Base-by-base conservation (phyloP, 148 eudicot species). In the Vaccinium darrowii region DNA sequence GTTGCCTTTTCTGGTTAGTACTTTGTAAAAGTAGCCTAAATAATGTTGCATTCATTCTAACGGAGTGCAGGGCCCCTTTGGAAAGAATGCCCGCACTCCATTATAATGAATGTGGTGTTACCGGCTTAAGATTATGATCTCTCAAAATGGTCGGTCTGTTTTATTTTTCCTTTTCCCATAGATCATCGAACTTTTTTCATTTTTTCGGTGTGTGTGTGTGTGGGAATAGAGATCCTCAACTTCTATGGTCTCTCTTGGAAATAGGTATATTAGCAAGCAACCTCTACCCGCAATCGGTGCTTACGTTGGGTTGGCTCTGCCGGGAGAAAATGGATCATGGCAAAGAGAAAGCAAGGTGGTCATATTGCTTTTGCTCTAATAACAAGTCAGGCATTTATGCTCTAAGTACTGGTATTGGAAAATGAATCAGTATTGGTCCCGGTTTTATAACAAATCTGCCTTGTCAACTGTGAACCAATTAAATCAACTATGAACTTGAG, bases 261-360 rank as follows among this genome's bases (percentile, higher is more conserved):
- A 30, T 27, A 94, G 98, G 89, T 91, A 83, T 81, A 67, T 88
- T 16, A 81, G 81, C 79, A 82, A 80, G 75, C 91, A 92, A 75
- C 72, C 86, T 85, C 87, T 91, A 52, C 88, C 91, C 49, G 94
- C 93, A 79, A 82, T 71, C 23, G 90, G 90, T 84, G 98, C 98
- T 50, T 95, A 89, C 73, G 89, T 97, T 36, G 99, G 99, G 14
- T 86, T 97, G 87, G 99, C 98, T 71, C 84, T 89, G 76, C 98
- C 95, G 14, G 99, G 99, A 86, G 92, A 89, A 10, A 88, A 86
- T 33, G 98, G 98, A 82, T 97, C 98, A 58, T 97, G 98, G 98
- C 99, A 97, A 91, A 88, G 90, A 84, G 98, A 97, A 90, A 89
- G 95, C 94, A 97, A 97, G 98, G 99, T 97, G 83, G 77, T 77